Evolutionary conservation across 2,329 filamentous ascomycete species (phyloP).

Genomic region (Diaporthe sp.): DNA sequence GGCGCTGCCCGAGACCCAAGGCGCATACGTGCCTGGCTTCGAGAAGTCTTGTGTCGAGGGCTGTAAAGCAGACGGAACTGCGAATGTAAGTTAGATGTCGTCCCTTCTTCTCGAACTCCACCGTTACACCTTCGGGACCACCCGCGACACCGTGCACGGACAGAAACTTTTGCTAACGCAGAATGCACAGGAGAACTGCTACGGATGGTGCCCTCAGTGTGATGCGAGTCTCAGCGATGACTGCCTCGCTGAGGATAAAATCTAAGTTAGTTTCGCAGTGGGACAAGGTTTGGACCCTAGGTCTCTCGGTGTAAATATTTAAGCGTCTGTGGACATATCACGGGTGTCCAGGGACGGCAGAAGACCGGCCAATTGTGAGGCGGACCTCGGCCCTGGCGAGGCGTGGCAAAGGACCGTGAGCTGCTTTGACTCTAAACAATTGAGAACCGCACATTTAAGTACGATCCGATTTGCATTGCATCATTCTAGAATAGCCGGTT

Average conservation of each 20-base stretch:
- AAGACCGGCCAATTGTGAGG: background rate
- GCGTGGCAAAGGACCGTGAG: slow-evolving; percentile 42
- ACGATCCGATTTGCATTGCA: background rate
- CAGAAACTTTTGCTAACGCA: background rate
- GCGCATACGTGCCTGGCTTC: slow-evolving; percentile 3
- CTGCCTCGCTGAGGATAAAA: slow-evolving; percentile 1
- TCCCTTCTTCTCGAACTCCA: background rate
- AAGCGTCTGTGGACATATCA: background rate
- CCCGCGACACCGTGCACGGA: background rate
- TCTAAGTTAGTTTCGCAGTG: background rate
- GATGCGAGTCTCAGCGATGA: background rate
- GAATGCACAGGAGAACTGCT: background rate
- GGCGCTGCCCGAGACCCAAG: background rate
- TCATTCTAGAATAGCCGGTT: background rate
- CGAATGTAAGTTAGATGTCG: background rate
- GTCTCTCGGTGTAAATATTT: background rate
- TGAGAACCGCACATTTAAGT: background rate
- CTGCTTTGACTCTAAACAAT: background rate
- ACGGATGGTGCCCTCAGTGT: slow-evolving; percentile 4
- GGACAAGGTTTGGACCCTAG: no score
- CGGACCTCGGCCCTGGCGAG: background rate
- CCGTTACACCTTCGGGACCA: background rate
- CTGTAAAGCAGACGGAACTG: slow-evolving; percentile 4
- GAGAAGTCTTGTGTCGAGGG: slow-evolving; percentile 16
- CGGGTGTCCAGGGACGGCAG: background rate